Evolutionary conservation across 306 rosid genomes (phyloP).

Genomic region (Glycyrrhiza uralensis): DNA sequence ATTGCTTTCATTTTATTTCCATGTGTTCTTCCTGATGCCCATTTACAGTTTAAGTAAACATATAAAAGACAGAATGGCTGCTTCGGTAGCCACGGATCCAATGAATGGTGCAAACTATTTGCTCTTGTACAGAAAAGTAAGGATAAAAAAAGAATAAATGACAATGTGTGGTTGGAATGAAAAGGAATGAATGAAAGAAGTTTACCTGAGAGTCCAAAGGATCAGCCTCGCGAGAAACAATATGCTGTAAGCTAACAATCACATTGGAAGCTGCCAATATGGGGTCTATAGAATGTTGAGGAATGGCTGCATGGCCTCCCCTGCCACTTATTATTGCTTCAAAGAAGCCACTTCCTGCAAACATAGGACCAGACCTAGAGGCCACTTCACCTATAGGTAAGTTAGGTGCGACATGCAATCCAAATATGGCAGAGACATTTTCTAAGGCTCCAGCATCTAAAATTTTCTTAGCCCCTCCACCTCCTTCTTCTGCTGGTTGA

Average conservation of each 20-base stretch:
- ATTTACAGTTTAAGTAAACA: background rate
- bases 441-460: conserved; percentile 59
- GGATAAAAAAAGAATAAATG: background rate
- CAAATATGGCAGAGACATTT: conserved; percentile 70
- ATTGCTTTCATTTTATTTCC: background rate
- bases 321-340: conserved; percentile 78
- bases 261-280: conserved; percentile 78
- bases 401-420: conserved; percentile 41
- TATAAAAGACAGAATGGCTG: background rate
- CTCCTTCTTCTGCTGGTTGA: conserved; percentile 98
- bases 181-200: conserved; percentile 6
- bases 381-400: conserved; percentile 55
- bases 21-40: background rate
- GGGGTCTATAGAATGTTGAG: conserved; percentile 81
- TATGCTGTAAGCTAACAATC: conserved; percentile 78
- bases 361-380: conserved; percentile 61
- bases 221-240: conserved; percentile 82
- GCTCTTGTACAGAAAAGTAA: background rate
- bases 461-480: conserved; percentile 77
- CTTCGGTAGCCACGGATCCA: background rate
- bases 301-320: conserved; percentile 95
- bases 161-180: background rate
- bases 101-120: background rate
- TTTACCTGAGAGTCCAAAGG: conserved; percentile 83
- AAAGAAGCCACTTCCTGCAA: conserved; percentile 69